Percentiles rank a stretch among this genome's conserved stretches.
Evolutionary conservation across 2,329 filamentous ascomycete genomes (phyloP).

Genomic region (Rhynchosporium agropyri): DNA sequence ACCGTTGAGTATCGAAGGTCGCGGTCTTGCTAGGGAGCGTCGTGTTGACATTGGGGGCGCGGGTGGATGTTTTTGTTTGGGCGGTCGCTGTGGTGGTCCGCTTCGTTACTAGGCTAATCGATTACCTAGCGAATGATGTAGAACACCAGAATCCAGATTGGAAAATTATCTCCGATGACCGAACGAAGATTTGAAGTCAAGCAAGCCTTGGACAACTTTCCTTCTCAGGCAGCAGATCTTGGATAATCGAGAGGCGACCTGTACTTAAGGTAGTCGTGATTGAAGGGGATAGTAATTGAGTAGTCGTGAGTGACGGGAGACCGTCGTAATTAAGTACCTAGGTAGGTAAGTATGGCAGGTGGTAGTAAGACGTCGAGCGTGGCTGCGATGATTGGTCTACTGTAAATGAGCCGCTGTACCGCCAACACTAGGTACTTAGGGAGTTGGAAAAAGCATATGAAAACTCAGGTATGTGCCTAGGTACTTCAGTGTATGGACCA

Average conservation of each 20-base stretch:
- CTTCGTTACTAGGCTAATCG: conserved; percentile 6
- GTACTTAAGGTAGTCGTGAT: not conserved
- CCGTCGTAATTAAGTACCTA: not conserved
- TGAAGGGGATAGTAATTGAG: not conserved
- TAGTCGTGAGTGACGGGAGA: conserved; percentile 4
- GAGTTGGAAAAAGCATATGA: not conserved
- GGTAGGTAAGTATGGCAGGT: not conserved
- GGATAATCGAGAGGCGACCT: not conserved
- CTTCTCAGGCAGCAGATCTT: not conserved
- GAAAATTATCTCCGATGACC: conserved; percentile 10
- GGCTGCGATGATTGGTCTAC: not conserved
- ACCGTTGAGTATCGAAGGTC: conserved; percentile 39
- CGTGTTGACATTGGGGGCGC: conserved; percentile 36
- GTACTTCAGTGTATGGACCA: not conserved
- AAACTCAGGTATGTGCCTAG: not conserved
- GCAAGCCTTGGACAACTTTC: not conserved
- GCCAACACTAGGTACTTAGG: not conserved
- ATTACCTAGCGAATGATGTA: conserved; percentile 14
- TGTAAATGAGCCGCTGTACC: not conserved
- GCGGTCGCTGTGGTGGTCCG: conserved; percentile 7
- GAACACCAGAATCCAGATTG: conserved; percentile 2
- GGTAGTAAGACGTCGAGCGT: not conserved
- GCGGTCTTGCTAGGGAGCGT: conserved; percentile 41
- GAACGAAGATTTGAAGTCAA: not conserved
- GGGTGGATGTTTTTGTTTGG: conserved; percentile 12